Evolutionary conservation across 768 basidiomycete genomes (phyloP), one percentile per base, ranked within the genome.

Genomic region (Termitomyces sp.): DNA sequence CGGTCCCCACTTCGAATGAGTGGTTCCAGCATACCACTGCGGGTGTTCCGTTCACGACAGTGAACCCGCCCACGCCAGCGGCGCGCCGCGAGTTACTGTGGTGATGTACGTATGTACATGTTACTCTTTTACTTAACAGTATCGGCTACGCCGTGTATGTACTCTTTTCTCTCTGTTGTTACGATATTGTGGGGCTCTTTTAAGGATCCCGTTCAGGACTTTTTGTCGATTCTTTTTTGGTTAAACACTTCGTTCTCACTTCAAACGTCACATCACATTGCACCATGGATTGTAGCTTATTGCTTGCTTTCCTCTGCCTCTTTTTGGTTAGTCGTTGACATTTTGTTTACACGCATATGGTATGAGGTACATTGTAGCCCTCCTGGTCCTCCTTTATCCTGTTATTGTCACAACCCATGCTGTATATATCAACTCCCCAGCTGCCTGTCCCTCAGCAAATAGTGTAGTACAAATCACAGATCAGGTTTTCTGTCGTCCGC

Each of bases 21-120:
- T 61, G 58, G 63, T 54, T 58, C 27, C 56, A 47, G 40, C 56
- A 61, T 35, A 52, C 61, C 0, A 49, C 55, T 28, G 34, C 41
- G 21, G 55, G 53, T 34, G 25, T 28, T 16, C 51, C 59, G 8
- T 52, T 55, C 42, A 61, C 50, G 39, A 59, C 54, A 19, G 41
- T 49, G n/a, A 42, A 52, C 11, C 47, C 52, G 11, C 41, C 57
- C 14, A 23, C 55, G 16, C 47, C 48, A n/a, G 39, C 39, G 52
- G 55, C 43, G 37, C 59, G 55, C 48, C 55, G 54, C 27, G 60
- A 53, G 23, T 59, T 62, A 39, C 39, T 60, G 34, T 62, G 64
- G 64, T 63, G 55, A 61, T 51, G 32, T 49, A 34, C 19, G 41
- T 39, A 28, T 30, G 40, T 42, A n/a, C 28, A 40, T 40, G 41